Percentiles rank a stretch among this genome's conserved stretches.
phyloP scores from a whole-genome alignment of 2,329 filamentous ascomycete species.

The Beauveria scarabaeidicola region DNA sequence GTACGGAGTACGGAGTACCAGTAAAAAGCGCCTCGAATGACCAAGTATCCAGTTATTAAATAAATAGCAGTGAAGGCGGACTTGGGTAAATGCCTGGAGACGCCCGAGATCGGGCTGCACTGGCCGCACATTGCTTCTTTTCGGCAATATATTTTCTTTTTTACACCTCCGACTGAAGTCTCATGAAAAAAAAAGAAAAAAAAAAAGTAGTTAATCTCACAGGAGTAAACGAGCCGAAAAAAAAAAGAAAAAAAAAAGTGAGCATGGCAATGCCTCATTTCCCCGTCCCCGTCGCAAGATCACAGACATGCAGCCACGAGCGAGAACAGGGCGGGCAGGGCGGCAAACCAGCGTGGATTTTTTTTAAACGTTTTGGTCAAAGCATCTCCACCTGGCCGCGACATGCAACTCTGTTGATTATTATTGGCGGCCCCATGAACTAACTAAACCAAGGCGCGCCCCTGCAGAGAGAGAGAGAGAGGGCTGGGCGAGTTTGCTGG shows the following conservation, averaged over 20 bases:
- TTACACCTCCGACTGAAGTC: too few species aligned
- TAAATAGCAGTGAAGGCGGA: too few species aligned
- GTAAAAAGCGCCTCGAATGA: too few species aligned
- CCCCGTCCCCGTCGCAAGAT: not conserved
- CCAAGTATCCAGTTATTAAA: too few species aligned
- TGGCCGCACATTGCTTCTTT: constrained; percentile 1
- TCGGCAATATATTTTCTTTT: not conserved
- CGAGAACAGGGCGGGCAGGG: not conserved
- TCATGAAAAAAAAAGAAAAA: too few species aligned
- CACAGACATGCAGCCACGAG: constrained; percentile 3
- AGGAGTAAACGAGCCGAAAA: too few species aligned
- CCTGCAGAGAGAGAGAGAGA: not conserved
- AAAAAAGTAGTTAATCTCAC: too few species aligned
- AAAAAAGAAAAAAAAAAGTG: not conserved
- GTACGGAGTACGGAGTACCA: too few species aligned
- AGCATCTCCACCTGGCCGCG: not conserved
- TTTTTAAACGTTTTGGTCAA: constrained; percentile 1
- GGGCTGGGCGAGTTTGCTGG: too few species aligned
- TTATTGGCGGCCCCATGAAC: not conserved
- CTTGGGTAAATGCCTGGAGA: too few species aligned
- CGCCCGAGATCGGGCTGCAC: not conserved
- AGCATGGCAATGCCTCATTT: not conserved
- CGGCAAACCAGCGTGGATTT: not conserved
- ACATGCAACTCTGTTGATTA: not conserved
- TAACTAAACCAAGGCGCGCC: not conserved